Evolutionary conservation across 1,284 basidiomycete species (phyloP).

Genomic region (Serendipita sp.): DNA sequence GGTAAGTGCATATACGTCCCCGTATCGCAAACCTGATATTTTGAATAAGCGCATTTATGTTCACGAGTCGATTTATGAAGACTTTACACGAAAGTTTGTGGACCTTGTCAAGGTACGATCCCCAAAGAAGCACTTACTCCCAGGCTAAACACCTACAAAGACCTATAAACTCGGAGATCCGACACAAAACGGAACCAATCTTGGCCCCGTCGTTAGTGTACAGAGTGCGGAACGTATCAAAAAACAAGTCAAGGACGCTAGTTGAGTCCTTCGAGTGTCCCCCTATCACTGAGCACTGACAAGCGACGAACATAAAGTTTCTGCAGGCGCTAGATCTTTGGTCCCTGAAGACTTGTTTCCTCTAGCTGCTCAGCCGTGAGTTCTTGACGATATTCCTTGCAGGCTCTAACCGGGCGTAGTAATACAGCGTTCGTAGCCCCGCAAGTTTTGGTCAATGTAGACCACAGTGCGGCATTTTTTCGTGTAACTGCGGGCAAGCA

Average conservation of each 20-base stretch:
- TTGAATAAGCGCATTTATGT: constrained; percentile 76
- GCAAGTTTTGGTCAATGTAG: constrained; percentile 74
- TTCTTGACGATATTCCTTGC: constrained; percentile 22
- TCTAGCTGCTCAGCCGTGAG: constrained; percentile 38
- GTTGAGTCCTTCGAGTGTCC: constrained; percentile 24
- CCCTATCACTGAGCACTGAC: neutral
- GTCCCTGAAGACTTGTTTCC: constrained; percentile 62
- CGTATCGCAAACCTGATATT: neutral
- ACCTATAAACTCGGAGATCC: constrained; percentile 80
- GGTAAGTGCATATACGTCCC: constrained; percentile 26
- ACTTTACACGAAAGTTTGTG: constrained; percentile 66
- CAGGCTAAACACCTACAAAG: constrained; percentile 22
- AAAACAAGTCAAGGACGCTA: constrained; percentile 73
- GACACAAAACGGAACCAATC: constrained; percentile 50
- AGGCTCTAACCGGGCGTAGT: constrained; percentile 23
- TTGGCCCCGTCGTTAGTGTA: constrained; percentile 84
- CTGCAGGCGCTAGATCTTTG: constrained; percentile 61
- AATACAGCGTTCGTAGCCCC: constrained; percentile 80
- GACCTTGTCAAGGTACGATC: constrained; percentile 50
- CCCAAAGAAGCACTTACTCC: neutral
- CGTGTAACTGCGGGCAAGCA: neutral
- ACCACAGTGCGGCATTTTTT: constrained; percentile 52
- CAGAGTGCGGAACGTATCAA: constrained; percentile 72
- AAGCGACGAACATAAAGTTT: constrained; percentile 30
- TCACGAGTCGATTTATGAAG: constrained; percentile 68